Evolutionary conservation across 805 yeast genomes (phyloP).

Genomic region (Starmerella kuoi): DNA sequence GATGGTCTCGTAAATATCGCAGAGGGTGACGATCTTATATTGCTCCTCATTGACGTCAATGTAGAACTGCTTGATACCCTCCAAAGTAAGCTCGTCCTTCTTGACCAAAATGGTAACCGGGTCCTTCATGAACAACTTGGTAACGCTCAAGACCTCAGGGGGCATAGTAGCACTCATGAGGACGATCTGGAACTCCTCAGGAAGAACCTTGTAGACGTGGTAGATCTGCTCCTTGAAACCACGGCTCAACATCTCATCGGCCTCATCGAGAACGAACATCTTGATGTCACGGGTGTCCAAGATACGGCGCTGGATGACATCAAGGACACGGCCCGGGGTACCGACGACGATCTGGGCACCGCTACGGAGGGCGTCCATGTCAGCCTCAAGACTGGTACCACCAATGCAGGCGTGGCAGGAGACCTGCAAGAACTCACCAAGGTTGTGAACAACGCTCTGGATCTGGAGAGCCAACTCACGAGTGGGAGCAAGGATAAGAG

Average conservation of each 20-base stretch:
- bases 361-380: slow-evolving; percentile 65
- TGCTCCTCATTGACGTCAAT: slow-evolving; percentile 86
- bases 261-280: slow-evolving; percentile 95
- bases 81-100: slow-evolving; percentile 88
- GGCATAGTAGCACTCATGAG: slow-evolving; percentile 93
- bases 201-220: slow-evolving; percentile 81
- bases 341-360: slow-evolving; percentile 94
- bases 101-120: slow-evolving; percentile 90
- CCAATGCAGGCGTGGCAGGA: slow-evolving; percentile 96
- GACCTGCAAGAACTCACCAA: slow-evolving; percentile 82
- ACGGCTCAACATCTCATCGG: slow-evolving; percentile 87
- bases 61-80: slow-evolving; percentile 88
- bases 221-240: slow-evolving; percentile 95
- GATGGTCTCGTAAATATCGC: slow-evolving; percentile 88
- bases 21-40: slow-evolving; percentile 87
- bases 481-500: slow-evolving; percentile 90
- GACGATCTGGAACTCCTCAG: slow-evolving; percentile 84
- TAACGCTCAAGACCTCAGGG: slow-evolving; percentile 78
- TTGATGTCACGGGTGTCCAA: slow-evolving; percentile 73
- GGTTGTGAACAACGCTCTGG: slow-evolving; percentile 79
- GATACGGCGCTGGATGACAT: slow-evolving; percentile 84
- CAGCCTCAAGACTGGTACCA: slow-evolving; percentile 84
- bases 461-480: slow-evolving; percentile 96
- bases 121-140: slow-evolving; percentile 85
- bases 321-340: slow-evolving; percentile 95